Evolutionary conservation across 345 rosid genomes (phyloP).

Genomic region (Linum trigynum): DNA sequence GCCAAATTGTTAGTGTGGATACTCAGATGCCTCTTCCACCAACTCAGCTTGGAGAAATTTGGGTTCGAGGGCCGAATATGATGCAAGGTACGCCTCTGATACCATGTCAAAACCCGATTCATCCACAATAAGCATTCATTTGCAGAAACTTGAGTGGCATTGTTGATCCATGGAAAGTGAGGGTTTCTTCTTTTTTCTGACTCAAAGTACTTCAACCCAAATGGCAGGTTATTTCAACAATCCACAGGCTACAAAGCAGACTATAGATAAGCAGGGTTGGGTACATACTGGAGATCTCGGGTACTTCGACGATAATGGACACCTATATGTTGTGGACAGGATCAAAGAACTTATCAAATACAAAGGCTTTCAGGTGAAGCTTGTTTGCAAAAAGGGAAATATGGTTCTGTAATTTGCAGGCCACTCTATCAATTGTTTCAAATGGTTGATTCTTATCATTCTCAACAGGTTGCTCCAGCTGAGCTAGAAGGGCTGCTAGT

Average conservation of each 20-base stretch:
- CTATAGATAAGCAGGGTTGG: constrained; percentile 76
- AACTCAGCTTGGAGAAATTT: constrained; percentile 63
- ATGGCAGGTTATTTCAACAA: constrained; percentile 60
- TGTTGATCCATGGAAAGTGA: constrained; percentile 9
- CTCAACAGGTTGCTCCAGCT: constrained; percentile 80
- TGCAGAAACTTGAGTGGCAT: background rate
- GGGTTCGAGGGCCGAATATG: constrained; percentile 89
- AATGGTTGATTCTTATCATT: too few relatives aligned
- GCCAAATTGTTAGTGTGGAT: constrained; percentile 56
- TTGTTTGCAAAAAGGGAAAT: too few relatives aligned
- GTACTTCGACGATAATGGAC: constrained; percentile 67
- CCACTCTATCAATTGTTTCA: too few relatives aligned
- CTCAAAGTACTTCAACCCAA: too few relatives aligned
- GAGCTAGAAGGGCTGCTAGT: constrained; percentile 20
- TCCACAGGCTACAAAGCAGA: constrained; percentile 61
- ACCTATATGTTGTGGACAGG: constrained; percentile 65
- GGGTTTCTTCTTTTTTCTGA: too few relatives aligned
- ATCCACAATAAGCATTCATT: too few relatives aligned
- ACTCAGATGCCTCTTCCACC: constrained; percentile 66
- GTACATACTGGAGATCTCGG: constrained; percentile 92
- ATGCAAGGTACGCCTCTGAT: constrained; percentile 49
- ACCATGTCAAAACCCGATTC: too few relatives aligned
- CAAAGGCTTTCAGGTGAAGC: constrained; percentile 80
- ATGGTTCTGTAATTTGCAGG: too few relatives aligned
- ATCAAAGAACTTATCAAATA: constrained; percentile 89